A percentile compares a stretch with the other conserved stretches of the same genome.
Evolutionary conservation across 73 alveolate species (phyloP).

Genomic region (Symbiodinium pilosum): DNA sequence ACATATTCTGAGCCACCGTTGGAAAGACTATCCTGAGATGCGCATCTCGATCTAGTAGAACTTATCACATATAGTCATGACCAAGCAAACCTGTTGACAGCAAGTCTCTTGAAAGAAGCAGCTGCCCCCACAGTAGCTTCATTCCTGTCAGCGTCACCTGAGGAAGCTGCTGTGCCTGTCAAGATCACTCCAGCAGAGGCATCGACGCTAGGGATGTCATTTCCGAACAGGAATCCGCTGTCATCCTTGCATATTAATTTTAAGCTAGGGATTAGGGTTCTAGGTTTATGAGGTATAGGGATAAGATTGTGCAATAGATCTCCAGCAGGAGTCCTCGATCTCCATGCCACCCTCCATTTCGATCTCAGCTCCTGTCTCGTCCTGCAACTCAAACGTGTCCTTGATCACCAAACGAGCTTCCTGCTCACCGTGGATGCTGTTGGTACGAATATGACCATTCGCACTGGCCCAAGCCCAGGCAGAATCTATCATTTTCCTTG

Average conservation of each 20-base stretch:
- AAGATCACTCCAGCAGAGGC: not conserved
- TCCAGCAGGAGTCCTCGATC: too few species aligned
- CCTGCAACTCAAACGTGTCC: not conserved
- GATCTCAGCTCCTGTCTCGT: not conserved
- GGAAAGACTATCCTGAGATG: not conserved
- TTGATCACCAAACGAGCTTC: not conserved
- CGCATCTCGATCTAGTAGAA: not conserved
- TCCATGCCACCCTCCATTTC: not conserved
- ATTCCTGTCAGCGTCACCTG: not conserved
- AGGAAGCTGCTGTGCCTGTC: not conserved
- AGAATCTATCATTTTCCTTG: not conserved
- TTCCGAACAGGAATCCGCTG: not conserved
- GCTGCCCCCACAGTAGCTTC: not conserved
- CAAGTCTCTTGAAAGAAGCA: not conserved
- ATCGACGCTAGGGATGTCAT: not conserved
- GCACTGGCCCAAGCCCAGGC: not conserved
- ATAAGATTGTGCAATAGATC: too few species aligned
- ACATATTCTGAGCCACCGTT: not conserved
- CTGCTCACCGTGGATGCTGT: not conserved
- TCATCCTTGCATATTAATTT: not conserved
- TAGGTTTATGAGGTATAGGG: too few species aligned
- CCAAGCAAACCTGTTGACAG: not conserved
- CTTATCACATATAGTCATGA: not conserved
- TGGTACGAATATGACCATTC: not conserved
- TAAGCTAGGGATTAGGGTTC: too few species aligned